Evolutionary conservation across 148 eudicot genomes (phyloP).

Genomic region (Persicaria tinctoria): DNA sequence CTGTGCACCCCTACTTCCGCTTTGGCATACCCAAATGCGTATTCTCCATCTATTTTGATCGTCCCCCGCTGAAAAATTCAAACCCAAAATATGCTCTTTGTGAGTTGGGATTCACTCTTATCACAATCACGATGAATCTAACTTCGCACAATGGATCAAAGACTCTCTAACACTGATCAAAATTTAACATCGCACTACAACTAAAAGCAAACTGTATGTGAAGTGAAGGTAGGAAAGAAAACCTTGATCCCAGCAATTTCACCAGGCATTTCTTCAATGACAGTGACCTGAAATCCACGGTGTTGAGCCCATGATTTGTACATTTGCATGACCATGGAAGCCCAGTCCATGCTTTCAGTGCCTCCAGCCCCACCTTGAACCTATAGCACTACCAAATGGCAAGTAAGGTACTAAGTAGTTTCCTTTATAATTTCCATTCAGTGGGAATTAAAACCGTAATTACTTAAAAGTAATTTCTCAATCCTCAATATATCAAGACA

Average conservation of each 20-base stretch:
- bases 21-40: slow-evolving; percentile 96
- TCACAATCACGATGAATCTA: too few relatives aligned
- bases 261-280: slow-evolving; percentile 97
- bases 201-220: slow-evolving; percentile 3
- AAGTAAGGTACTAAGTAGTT: background rate
- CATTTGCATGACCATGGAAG: slow-evolving; percentile 93
- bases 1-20: slow-evolving; percentile 95
- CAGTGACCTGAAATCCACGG: slow-evolving; percentile 62
- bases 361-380: slow-evolving; percentile 99
- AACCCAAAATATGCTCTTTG: slow-evolving; percentile 7
- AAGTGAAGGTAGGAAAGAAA: slow-evolving; percentile 14
- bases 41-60: slow-evolving; percentile 87
- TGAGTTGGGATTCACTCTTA: too few relatives aligned
- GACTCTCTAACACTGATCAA: too few relatives aligned
- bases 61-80: slow-evolving; percentile 62
- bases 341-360: slow-evolving; percentile 99
- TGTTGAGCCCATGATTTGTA: slow-evolving; percentile 88
- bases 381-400: slow-evolving; percentile 25
- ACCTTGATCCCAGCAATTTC: slow-evolving; percentile 99
- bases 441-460: background rate
- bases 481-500: background rate
- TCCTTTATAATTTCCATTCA: background rate
- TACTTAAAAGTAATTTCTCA: background rate
- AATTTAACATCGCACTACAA: background rate
- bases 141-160: too few relatives aligned